Percentiles rank a stretch among this genome's conserved stretches.
phyloP scores from a whole-genome alignment of 2,329 filamentous ascomycete genomes.

The Kalaharituber pfeilii region DNA sequence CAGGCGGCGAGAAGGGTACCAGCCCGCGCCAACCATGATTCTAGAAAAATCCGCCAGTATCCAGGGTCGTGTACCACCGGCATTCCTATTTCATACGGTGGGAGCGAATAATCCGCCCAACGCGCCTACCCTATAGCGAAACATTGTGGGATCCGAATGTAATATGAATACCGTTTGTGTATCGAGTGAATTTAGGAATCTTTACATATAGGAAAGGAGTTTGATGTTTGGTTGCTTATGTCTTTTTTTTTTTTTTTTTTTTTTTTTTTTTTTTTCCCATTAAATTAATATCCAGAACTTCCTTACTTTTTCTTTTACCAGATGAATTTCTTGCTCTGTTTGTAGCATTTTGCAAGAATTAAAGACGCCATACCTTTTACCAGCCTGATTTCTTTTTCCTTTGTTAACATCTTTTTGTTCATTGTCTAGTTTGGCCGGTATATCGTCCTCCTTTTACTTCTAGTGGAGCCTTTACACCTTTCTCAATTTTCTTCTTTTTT shows the following conservation, averaged over 20 bases:
- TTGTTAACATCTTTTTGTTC: constrained; percentile 4
- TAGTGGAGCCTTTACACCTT: too few relatives aligned
- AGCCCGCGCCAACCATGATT: constrained; percentile 48
- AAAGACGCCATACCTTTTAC: too few relatives aligned
- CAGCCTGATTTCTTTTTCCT: constrained; percentile 1
- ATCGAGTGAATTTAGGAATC: constrained; percentile 25
- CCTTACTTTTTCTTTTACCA: neutral
- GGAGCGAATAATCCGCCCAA: constrained; percentile 7
- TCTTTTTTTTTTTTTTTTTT: constrained; percentile 12
- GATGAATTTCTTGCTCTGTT: too few relatives aligned
- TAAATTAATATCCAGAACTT: too few relatives aligned
- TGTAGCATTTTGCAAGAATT: too few relatives aligned
- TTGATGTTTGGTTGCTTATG: constrained; percentile 9
- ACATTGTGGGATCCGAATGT: constrained; percentile 17
- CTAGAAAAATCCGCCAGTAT: constrained; percentile 33
- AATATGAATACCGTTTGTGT: constrained; percentile 24
- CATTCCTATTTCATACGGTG: constrained; percentile 26
- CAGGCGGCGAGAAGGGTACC: constrained; percentile 62
- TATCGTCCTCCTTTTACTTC: neutral
- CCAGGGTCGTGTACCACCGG: constrained; percentile 33
- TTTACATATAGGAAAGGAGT: constrained; percentile 16
- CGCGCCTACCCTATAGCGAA: neutral
- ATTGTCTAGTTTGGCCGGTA: neutral
- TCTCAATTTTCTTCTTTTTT: too few relatives aligned
- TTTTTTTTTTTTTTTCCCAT: constrained; percentile 2